Evolutionary conservation across 495 filamentous ascomycete genomes (phyloP).

Genomic region (Echria macrotheca): DNA sequence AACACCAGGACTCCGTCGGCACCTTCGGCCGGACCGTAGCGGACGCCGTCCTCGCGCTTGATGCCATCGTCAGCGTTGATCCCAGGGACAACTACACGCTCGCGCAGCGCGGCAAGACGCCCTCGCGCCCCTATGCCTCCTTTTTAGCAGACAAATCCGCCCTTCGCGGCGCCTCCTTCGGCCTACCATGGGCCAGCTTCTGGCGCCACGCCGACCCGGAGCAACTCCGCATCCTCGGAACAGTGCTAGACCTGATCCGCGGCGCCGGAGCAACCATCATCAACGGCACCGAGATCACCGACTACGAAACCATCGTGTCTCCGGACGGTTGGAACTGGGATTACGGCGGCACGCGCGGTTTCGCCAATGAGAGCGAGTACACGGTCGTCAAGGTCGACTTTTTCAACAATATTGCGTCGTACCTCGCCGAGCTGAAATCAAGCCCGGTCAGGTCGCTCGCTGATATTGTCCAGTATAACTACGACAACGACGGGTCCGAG

Average conservation of each 20-base stretch:
- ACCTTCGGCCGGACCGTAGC: constrained; percentile 59
- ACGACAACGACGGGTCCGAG: constrained; percentile 59
- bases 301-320: constrained; percentile 54
- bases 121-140: constrained; percentile 48
- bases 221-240: constrained; percentile 48
- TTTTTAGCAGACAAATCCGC: constrained; percentile 48
- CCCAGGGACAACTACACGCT: constrained; percentile 42
- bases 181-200: constrained; percentile 64
- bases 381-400: constrained; percentile 69
- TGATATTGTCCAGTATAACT: constrained; percentile 65
- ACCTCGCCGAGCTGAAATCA: constrained; percentile 60
- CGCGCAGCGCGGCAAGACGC: constrained; percentile 47
- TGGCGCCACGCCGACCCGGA: constrained; percentile 54
- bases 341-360: constrained; percentile 57
- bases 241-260: constrained; percentile 50
- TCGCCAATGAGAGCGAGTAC: constrained; percentile 65
- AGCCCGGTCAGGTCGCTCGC: constrained; percentile 58
- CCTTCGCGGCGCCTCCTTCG: constrained; percentile 59
- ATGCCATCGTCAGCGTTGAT: constrained; percentile 53
- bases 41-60: constrained; percentile 61
- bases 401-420: constrained; percentile 65
- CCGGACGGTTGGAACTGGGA: constrained; percentile 70
- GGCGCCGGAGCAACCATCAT: constrained; percentile 61
- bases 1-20: constrained; percentile 64
- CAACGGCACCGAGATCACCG: constrained; percentile 63